Evolutionary conservation across 2,329 filamentous ascomycete species (phyloP).

Genomic region (Claviceps pusilla): DNA sequence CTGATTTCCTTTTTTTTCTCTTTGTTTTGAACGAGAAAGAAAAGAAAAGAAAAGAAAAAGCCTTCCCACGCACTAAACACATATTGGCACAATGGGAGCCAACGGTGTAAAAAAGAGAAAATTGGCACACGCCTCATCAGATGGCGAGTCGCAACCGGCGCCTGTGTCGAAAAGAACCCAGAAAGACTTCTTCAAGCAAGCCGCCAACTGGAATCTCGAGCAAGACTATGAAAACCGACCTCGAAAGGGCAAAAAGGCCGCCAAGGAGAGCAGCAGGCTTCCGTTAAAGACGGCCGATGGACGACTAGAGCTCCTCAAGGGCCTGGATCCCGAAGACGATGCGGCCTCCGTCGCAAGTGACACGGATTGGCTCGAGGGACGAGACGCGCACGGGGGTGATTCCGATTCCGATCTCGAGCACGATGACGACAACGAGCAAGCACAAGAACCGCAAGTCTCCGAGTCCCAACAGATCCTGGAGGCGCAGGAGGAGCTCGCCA

Average conservation of each 20-base stretch:
- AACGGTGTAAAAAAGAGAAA: constrained; percentile 42
- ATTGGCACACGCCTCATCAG: constrained; percentile 36
- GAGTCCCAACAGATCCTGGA: constrained; percentile 65
- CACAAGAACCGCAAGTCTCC: constrained; percentile 49
- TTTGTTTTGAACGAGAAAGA: too few relatives aligned
- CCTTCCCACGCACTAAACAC: neutral
- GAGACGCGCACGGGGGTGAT: constrained; percentile 38
- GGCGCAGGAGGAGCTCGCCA: constrained; percentile 85
- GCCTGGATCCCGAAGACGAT: constrained; percentile 42
- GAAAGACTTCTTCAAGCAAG: constrained; percentile 56
- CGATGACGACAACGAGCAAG: constrained; percentile 6
- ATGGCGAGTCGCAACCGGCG: constrained; percentile 26
- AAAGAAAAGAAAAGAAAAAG: neutral
- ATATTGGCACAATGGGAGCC: constrained; percentile 25
- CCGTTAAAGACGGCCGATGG: constrained; percentile 82
- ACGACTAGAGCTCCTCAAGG: constrained; percentile 44
- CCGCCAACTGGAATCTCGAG: constrained; percentile 77
- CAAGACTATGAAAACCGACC: constrained; percentile 75
- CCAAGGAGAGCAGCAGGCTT: constrained; percentile 57
- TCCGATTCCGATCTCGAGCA: constrained; percentile 30
- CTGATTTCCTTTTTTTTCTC: neutral
- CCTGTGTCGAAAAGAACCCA: constrained; percentile 28
- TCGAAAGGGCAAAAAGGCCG: constrained; percentile 62
- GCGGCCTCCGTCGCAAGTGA: constrained; percentile 45
- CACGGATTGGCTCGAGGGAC: constrained; percentile 48